These are phyloP conservation scores for Aspergillus puulaauensis DNA, from an alignment of 2,329 filamentous ascomycete genomes.

Conservation along the genomic window DNA sequence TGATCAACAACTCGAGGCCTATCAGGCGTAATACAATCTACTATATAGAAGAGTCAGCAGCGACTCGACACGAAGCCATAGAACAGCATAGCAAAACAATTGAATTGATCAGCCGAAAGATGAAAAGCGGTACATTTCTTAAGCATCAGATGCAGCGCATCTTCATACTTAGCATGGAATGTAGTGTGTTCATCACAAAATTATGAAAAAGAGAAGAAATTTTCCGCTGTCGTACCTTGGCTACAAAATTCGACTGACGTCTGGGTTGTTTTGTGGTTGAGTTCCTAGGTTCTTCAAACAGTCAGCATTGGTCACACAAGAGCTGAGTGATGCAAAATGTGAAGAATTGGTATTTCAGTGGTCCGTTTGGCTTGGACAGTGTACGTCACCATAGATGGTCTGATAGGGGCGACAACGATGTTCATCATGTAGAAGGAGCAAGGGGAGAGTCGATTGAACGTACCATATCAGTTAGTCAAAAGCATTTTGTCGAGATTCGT, in stretches of 20 bases:
- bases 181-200: conserved; percentile 54
- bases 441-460: conserved; percentile 18
- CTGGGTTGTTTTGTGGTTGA: background rate
- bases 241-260: background rate
- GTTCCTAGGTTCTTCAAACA: conserved; percentile 17
- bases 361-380: conserved; percentile 63
- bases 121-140: conserved; percentile 62
- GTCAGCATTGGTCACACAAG: conserved; percentile 25
- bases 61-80: conserved; percentile 22
- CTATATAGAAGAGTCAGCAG: conserved; percentile 31
- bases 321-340: conserved; percentile 5
- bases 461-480: conserved; percentile 26
- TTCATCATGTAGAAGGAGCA: conserved; percentile 52
- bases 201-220: conserved; percentile 16
- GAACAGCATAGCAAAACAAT: conserved; percentile 16
- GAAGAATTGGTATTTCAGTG: conserved; percentile 42
- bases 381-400: conserved; percentile 60
- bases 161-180: conserved; percentile 67
- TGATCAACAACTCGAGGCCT: conserved; percentile 41
- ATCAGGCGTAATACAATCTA: conserved; percentile 36
- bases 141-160: conserved; percentile 51
- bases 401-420: conserved; percentile 64
- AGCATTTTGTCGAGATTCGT: background rate
- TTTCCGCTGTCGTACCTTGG: conserved; percentile 23
- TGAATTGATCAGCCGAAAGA: conserved; percentile 59